Evolutionary conservation across 208 protist genomes (phyloP), one percentile per base, ranked within the genome.

Genomic region (Crithidia mellificae): DNA sequence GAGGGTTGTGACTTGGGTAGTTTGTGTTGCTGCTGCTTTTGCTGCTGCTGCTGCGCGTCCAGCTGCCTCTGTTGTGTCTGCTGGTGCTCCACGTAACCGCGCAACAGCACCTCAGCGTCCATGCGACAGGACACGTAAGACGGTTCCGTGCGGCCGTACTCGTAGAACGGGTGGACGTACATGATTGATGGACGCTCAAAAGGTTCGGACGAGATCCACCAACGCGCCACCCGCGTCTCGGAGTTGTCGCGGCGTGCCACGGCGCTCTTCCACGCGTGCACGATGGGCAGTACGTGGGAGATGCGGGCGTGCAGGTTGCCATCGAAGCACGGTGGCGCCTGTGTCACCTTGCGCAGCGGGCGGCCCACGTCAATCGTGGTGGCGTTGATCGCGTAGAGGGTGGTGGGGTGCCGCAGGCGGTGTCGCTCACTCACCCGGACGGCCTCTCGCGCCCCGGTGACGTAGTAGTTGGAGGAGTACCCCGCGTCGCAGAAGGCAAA

Each of bases 51-150:
- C 43, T 49, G 43, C n/a, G 32, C n/a, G n/a, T n/a, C n/a, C n/a
- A n/a, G n/a, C n/a, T n/a, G n/a, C n/a, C n/a, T 29, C 15, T 3
- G 11, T 3, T 27, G 47, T 34, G 12, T 14, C 43, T 34, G 39
- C 22, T 73, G 39, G 24, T 22, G 46, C 39, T 50, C 51, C 32
- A 73, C 36, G 15, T 66, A 66, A 12, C 51, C 8, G 20, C 56
- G 58, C 68, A 73, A 39, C 54, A 73, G 41, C 43, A 41, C 51
- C 50, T 65, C 68, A 11, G 68, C 68, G 20, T 49, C 59, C 22
- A 61, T 56, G 39, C 68, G 50, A 47, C 58, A 74, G 9, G 51
- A 46, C 20, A 74, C 50, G 19, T 59, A 38, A 6, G 52, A 74
- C 52, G 59, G 50, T 47, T 67, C 59, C n/a, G 2, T 34, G 2